A percentile compares a stretch with the other conserved stretches of the same genome.
Evolutionary conservation across 257 asterid species (phyloP).

Genomic region (Lantana camara): DNA sequence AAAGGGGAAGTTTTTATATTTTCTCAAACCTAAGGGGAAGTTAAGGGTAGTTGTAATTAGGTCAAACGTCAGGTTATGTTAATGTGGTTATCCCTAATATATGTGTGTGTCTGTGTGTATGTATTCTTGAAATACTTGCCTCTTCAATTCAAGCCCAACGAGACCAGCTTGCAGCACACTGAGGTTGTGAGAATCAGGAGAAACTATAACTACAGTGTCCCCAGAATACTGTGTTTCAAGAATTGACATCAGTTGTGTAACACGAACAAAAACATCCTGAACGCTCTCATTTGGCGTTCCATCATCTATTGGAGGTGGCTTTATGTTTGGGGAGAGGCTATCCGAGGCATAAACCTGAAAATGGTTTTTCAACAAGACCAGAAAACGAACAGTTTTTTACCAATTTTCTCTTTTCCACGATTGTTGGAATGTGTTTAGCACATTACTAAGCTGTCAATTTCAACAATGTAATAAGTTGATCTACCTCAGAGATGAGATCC

Average conservation of each 20-base stretch:
- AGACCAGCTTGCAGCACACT: constrained; percentile 83
- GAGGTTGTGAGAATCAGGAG: constrained; percentile 91
- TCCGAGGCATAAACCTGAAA: constrained; percentile 78
- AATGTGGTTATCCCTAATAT: too few relatives aligned
- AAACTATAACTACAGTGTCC: constrained; percentile 76
- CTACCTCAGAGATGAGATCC: constrained; percentile 72
- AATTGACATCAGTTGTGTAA: constrained; percentile 92
- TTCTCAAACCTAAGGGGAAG: too few relatives aligned
- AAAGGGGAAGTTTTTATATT: too few relatives aligned
- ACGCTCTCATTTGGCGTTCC: constrained; percentile 97
- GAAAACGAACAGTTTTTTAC: background rate
- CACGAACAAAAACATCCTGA: constrained; percentile 88
- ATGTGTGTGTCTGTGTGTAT: background rate
- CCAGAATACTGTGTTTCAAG: constrained; percentile 89
- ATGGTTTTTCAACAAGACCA: constrained; percentile 18
- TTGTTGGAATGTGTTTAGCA: background rate
- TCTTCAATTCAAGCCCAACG: constrained; percentile 78
- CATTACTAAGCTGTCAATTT: too few relatives aligned
- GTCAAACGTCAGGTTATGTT: too few relatives aligned
- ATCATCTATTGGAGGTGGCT: constrained; percentile 84
- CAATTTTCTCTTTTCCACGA: background rate
- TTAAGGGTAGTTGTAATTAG: too few relatives aligned
- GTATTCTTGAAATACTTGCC: constrained; percentile 42
- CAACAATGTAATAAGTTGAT: background rate
- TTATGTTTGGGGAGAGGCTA: constrained; percentile 67